phyloP scores from a whole-genome alignment of 2,329 filamentous ascomycete genomes.

The Pestalotiopsis sp. region DNA sequence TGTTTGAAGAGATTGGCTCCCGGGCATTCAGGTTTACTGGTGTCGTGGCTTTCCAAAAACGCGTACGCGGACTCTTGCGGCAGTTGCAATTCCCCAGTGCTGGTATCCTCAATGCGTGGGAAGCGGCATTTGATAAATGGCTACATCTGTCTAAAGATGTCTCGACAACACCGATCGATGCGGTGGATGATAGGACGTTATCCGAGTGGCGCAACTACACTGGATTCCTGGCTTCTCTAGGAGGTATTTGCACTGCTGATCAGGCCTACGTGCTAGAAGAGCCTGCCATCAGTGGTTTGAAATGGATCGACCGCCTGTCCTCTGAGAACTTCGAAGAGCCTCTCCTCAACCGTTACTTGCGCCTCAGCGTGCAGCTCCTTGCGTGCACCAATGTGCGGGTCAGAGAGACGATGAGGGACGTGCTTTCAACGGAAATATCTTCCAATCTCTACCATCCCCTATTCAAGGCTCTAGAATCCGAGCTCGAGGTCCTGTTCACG shows the following conservation, averaged over 20 bases:
- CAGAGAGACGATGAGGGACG: conserved; percentile 67
- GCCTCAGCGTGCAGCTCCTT: conserved; percentile 65
- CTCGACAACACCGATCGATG: conserved; percentile 52
- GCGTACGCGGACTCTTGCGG: conserved; percentile 59
- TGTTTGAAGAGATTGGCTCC: conserved; percentile 64
- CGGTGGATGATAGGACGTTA: conserved; percentile 56
- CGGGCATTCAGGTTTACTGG: conserved; percentile 68
- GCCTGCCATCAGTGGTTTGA: conserved; percentile 54
- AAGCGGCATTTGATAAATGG: conserved; percentile 67
- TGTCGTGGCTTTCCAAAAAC: conserved; percentile 70
- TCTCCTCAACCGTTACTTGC: conserved; percentile 60
- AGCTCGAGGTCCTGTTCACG: conserved; percentile 64
- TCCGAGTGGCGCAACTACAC: conserved; percentile 71
- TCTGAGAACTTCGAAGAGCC: conserved; percentile 63
- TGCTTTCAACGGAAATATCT: conserved; percentile 66
- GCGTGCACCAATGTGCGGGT: conserved; percentile 66
- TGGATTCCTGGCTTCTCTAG: conserved; percentile 67
- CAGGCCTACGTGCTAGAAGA: conserved; percentile 61
- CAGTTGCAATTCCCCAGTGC: conserved; percentile 63
- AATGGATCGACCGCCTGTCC: conserved; percentile 65
- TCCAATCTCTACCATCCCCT: conserved; percentile 62
- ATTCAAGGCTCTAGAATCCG: conserved; percentile 65
- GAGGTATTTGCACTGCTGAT: conserved; percentile 65
- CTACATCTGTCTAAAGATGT: conserved; percentile 65
- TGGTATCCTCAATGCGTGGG: conserved; percentile 71